Conservation (phyloP, 2,329 filamentous ascomycete genomes). For the Chaetomium globosum region DNA sequence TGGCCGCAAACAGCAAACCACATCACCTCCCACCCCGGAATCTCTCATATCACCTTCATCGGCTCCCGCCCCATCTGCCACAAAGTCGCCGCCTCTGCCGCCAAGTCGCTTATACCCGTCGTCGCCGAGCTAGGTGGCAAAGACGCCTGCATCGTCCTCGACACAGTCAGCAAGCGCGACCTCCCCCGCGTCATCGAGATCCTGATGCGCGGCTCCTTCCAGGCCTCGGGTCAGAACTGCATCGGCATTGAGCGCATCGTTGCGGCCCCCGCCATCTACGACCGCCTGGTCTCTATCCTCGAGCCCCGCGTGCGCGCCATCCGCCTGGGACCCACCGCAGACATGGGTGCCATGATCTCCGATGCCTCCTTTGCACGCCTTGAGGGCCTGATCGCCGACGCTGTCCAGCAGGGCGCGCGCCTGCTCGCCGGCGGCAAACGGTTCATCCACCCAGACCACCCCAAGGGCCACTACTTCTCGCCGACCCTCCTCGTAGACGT, state of each 20-base stretch:
- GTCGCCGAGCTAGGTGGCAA: slow-evolving; percentile 94
- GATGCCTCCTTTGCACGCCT: slow-evolving; percentile 72
- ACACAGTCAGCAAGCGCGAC: slow-evolving; percentile 66
- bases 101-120: slow-evolving; percentile 82
- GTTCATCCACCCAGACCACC: slow-evolving; percentile 70
- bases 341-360: slow-evolving; percentile 90
- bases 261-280: slow-evolving; percentile 74
- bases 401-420: slow-evolving; percentile 75
- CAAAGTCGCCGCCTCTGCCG: slow-evolving; percentile 82
- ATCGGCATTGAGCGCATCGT: slow-evolving; percentile 95
- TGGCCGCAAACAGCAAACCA: slow-evolving; percentile 81
- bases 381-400: slow-evolving; percentile 75
- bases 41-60: slow-evolving; percentile 94
- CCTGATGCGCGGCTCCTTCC: slow-evolving; percentile 89
- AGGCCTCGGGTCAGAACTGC: slow-evolving; percentile 95
- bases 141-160: slow-evolving; percentile 86
- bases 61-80: slow-evolving; percentile 85
- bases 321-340: slow-evolving; percentile 74
- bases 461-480: slow-evolving; percentile 84
- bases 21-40: slow-evolving; percentile 79
- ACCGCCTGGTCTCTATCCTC: slow-evolving; percentile 69
- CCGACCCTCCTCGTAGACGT: slow-evolving; percentile 93
- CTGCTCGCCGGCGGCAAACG: slow-evolving; percentile 79
- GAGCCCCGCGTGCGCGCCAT: slow-evolving; percentile 73
- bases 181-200: slow-evolving; percentile 76